Evolutionary conservation across 495 filamentous ascomycete genomes (phyloP).

Genomic region (Gamarada debralockiae): DNA sequence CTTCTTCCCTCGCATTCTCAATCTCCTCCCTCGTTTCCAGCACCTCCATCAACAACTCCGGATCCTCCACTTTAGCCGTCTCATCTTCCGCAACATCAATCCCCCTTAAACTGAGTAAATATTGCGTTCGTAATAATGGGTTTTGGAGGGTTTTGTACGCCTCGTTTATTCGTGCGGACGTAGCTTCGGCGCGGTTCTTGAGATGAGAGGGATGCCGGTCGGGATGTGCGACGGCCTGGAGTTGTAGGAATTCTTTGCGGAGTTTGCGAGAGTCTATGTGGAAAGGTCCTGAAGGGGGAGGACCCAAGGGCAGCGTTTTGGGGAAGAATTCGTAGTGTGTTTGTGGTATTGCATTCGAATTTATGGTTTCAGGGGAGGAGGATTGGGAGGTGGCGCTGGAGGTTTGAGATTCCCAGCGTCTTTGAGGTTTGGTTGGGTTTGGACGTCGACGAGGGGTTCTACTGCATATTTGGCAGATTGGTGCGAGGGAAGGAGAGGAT

Average conservation of each 20-base stretch:
- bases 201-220: slow-evolving; percentile 59
- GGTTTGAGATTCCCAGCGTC: slow-evolving; percentile 2
- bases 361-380: neutral
- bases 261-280: slow-evolving; percentile 62
- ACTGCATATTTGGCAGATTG: slow-evolving; percentile 8
- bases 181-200: slow-evolving; percentile 63
- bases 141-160: slow-evolving; percentile 79
- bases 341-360: slow-evolving; percentile 17
- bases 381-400: neutral
- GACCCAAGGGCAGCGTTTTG: slow-evolving; percentile 69
- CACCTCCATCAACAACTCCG: slow-evolving; percentile 78
- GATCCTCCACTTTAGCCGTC: slow-evolving; percentile 61
- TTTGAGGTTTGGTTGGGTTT: neutral
- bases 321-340: slow-evolving; percentile 90
- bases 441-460: neutral
- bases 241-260: slow-evolving; percentile 77
- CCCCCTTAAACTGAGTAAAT: slow-evolving; percentile 67
- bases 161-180: slow-evolving; percentile 77
- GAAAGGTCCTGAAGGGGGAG: slow-evolving; percentile 77
- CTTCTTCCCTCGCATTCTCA: slow-evolving; percentile 67
- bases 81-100: slow-evolving; percentile 79
- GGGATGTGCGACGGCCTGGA: slow-evolving; percentile 78
- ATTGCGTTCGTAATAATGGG: slow-evolving; percentile 78
- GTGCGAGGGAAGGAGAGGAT: neutral
- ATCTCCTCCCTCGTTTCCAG: slow-evolving; percentile 83